phyloP scores from a whole-genome alignment of 148 eudicot species.

The Rhododendron ovatum region DNA sequence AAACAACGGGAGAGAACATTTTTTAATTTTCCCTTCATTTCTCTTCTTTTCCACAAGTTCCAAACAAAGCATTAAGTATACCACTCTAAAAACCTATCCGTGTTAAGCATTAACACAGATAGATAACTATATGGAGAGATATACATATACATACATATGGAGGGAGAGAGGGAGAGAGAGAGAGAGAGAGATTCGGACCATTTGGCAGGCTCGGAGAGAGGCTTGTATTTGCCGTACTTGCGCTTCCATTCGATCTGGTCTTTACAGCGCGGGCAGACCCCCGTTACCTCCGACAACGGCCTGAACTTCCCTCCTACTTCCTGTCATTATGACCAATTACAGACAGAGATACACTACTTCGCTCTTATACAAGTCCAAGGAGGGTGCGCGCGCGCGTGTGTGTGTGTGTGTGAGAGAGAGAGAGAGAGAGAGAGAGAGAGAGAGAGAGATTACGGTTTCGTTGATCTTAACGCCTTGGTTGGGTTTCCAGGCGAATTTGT shows the following conservation, averaged over 20 bases:
- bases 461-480: slow-evolving; percentile 15
- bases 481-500: slow-evolving; percentile 87
- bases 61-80: too few relatives aligned
- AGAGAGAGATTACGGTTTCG: slow-evolving; percentile 1
- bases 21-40: too few relatives aligned
- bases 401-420: too few relatives aligned
- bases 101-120: not conserved
- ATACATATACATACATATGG: not conserved
- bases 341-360: not conserved
- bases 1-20: too few relatives aligned
- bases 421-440: not conserved
- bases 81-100: not conserved
- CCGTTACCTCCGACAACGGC: slow-evolving; percentile 69
- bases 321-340: slow-evolving; percentile 19
- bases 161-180: not conserved
- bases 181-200: slow-evolving; percentile 40
- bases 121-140: not conserved
- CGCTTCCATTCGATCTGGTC: slow-evolving; percentile 99
- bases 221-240: slow-evolving; percentile 91
- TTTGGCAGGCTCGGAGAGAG: slow-evolving; percentile 73
- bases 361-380: not conserved
- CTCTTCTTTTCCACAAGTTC: too few relatives aligned
- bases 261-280: slow-evolving; percentile 79
- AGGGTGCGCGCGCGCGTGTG: too few relatives aligned
- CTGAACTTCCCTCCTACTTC: slow-evolving; percentile 84